These are phyloP conservation scores for Jimgerdemannia lactiflua DNA, from an alignment of 192 early-diverging fungal genomes.

Conservation along the genomic window DNA sequence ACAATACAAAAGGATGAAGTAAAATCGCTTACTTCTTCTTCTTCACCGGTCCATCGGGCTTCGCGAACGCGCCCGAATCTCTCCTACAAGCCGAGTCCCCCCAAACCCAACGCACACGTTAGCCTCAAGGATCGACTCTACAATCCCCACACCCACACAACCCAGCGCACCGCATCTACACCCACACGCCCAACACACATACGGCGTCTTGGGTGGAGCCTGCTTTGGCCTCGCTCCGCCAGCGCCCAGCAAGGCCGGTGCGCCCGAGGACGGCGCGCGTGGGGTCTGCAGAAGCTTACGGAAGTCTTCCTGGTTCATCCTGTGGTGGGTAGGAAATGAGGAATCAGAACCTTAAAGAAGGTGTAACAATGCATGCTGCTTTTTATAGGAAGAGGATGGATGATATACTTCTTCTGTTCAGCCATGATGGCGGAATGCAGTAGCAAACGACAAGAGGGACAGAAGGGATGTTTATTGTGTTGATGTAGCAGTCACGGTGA, in stretches of 20 bases:
- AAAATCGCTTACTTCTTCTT: slow-evolving; percentile 37
- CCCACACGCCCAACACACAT: slow-evolving; percentile 7
- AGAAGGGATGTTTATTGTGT: no score
- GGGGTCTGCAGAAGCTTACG: slow-evolving; percentile 74
- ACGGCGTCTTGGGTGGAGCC: slow-evolving; percentile 26
- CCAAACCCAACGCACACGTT: no score
- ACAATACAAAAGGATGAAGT: not conserved
- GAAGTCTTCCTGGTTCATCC: slow-evolving; percentile 78
- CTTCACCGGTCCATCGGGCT: slow-evolving; percentile 32
- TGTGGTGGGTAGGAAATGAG: slow-evolving; percentile 2
- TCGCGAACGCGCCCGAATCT: slow-evolving; percentile 39
- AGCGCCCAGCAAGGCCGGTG: slow-evolving; percentile 23
- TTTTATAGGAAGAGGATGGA: no score
- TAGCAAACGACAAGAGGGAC: no score
- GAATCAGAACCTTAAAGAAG: no score
- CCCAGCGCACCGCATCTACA: no score
- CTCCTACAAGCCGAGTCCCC: slow-evolving; percentile 19
- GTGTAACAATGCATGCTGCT: no score
- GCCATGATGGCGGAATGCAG: no score
- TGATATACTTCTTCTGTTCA: no score
- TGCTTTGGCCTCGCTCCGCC: slow-evolving; percentile 18
- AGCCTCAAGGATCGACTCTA: no score
- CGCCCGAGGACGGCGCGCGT: slow-evolving; percentile 31
- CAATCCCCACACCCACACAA: not conserved
- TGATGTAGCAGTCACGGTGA: no score